Evolutionary conservation across 345 rosid genomes (phyloP).

Genomic region (Gynandropsis gynandra): DNA sequence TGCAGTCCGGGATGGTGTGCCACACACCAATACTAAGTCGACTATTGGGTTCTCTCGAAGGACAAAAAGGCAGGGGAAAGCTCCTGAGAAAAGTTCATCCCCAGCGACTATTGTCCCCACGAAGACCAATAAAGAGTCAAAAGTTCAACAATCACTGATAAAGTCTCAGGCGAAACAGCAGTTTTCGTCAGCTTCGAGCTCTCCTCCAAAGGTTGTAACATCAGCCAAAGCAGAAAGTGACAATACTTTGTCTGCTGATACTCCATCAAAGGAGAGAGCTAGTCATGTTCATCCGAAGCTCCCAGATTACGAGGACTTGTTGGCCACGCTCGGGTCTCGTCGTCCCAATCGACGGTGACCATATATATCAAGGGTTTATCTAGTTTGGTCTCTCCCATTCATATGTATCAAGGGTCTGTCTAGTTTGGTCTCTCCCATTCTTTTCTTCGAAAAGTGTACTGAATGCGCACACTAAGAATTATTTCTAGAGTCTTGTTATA

Average conservation of each 20-base stretch:
- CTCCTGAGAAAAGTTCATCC: constrained; percentile 26
- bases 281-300: constrained; percentile 91
- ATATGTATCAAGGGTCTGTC: too few relatives aligned
- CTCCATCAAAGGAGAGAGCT: constrained; percentile 31
- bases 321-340: constrained; percentile 33
- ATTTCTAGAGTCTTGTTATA: too few relatives aligned
- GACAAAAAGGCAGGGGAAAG: constrained; percentile 37
- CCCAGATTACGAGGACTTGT: constrained; percentile 60
- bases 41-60: constrained; percentile 42
- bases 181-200: constrained; percentile 15
- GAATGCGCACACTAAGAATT: too few relatives aligned
- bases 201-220: constrained; percentile 20
- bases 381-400: too few relatives aligned
- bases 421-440: too few relatives aligned
- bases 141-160: constrained; percentile 7
- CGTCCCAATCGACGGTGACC: too few relatives aligned
- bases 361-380: too few relatives aligned
- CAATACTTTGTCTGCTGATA: neutral
- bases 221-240: constrained; percentile 21
- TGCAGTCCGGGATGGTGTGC: neutral
- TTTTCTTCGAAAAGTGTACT: too few relatives aligned
- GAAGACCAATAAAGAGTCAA: constrained; percentile 11
- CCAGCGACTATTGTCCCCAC: constrained; percentile 15
- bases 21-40: constrained; percentile 18
- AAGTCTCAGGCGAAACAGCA: constrained; percentile 29